phyloP scores from a whole-genome alignment of 2,329 filamentous ascomycete species.

The Fusarium udum region DNA sequence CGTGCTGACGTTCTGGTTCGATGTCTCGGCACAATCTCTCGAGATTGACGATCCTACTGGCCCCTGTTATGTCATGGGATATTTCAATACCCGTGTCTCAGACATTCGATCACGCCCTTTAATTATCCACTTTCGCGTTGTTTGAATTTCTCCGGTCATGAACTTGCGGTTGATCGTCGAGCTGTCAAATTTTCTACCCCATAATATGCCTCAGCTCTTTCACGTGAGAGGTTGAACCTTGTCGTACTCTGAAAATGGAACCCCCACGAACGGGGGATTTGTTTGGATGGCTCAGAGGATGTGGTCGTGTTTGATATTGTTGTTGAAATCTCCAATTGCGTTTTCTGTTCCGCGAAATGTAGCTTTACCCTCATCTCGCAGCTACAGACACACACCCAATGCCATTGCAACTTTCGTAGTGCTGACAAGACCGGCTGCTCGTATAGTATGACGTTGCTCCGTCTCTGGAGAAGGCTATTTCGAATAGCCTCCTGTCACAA shows the following conservation, averaged over 20 bases:
- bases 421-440: not conserved
- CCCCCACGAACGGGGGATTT: not conserved
- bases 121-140: not conserved
- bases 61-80: not conserved
- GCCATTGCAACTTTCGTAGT: not conserved
- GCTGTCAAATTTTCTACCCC: not conserved
- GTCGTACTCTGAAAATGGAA: conserved; percentile 3
- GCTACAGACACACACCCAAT: no score
- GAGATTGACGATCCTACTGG: not conserved
- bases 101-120: not conserved
- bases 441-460: not conserved
- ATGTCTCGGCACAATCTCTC: not conserved
- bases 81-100: not conserved
- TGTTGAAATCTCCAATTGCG: not conserved
- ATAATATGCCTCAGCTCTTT: not conserved
- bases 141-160: not conserved
- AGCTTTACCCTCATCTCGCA: not conserved
- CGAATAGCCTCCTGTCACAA: not conserved
- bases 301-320: not conserved
- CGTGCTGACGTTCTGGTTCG: not conserved
- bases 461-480: not conserved
- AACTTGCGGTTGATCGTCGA: not conserved
- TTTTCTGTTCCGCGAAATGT: not conserved
- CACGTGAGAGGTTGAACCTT: not conserved
- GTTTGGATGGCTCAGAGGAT: not conserved